Evolutionary conservation across 306 rosid genomes (phyloP).

Genomic region (Citrullus amarus): DNA sequence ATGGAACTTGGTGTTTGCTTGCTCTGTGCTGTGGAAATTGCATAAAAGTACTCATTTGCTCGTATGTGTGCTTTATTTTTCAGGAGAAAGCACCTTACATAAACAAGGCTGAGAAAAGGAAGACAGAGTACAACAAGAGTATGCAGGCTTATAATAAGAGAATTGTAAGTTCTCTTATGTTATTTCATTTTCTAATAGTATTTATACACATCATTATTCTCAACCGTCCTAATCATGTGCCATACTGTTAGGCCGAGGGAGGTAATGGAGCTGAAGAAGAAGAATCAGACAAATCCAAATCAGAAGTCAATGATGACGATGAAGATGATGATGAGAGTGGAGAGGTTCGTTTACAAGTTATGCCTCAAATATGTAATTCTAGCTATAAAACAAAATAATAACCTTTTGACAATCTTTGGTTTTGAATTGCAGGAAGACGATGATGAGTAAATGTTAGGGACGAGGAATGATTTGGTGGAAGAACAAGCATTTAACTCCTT

Average conservation of each 20-base stretch:
- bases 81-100: slow-evolving; percentile 74
- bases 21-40: neutral
- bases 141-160: slow-evolving; percentile 50
- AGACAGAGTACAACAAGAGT: slow-evolving; percentile 42
- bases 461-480: neutral
- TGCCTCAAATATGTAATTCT: neutral
- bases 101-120: slow-evolving; percentile 66
- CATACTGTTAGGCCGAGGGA: slow-evolving; percentile 41
- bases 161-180: slow-evolving; percentile 17
- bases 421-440: slow-evolving; percentile 38
- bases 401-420: neutral
- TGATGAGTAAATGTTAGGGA: slow-evolving; percentile 27
- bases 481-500: neutral
- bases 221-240: neutral
- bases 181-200: neutral
- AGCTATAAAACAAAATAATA: too few relatives aligned
- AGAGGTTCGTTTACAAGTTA: slow-evolving; percentile 15
- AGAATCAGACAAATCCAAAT: slow-evolving; percentile 80
- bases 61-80: neutral
- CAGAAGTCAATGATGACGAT: slow-evolving; percentile 75
- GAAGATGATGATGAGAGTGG: slow-evolving; percentile 57
- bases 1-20: neutral
- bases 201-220: neutral
- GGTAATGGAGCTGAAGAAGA: slow-evolving; percentile 51
- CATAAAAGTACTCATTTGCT: neutral